Conservation (phyloP, 1,284 basidiomycete species). For the Papiliotrema flavescens region DNA sequence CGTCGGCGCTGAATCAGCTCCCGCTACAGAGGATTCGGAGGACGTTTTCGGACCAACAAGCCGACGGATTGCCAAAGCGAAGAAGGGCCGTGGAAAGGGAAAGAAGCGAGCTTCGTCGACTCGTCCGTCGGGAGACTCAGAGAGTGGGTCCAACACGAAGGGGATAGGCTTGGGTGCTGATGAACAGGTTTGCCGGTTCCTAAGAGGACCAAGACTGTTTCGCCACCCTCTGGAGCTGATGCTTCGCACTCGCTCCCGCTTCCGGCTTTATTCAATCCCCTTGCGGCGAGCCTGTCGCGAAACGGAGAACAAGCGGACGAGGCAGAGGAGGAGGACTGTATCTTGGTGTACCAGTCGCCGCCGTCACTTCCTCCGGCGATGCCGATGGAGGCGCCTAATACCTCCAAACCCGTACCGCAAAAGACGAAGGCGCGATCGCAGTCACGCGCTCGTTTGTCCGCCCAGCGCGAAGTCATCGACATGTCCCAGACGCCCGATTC, state of each 20-base stretch:
- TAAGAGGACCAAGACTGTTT: conserved; percentile 2
- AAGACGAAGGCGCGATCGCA: no score
- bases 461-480: neutral
- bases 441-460: neutral
- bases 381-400: no score
- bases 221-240: conserved; percentile 7
- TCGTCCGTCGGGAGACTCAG: neutral
- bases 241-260: conserved; percentile 5
- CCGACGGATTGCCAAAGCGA: neutral
- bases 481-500: neutral
- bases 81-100: conserved; percentile 4
- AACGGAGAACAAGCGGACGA: neutral
- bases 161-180: neutral
- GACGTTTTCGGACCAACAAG: conserved; percentile 36
- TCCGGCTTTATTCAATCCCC: neutral
- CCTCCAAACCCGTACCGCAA: no score
- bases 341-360: neutral
- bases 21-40: neutral
- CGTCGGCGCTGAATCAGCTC: neutral
- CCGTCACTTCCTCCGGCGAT: neutral
- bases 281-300: neutral
- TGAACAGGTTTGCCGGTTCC: conserved; percentile 9
- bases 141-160: conserved; percentile 2
- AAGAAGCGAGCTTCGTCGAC: neutral
- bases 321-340: conserved; percentile 1